Conservation (phyloP, 306 rosid genomes). For the Canavalia gladiata region DNA sequence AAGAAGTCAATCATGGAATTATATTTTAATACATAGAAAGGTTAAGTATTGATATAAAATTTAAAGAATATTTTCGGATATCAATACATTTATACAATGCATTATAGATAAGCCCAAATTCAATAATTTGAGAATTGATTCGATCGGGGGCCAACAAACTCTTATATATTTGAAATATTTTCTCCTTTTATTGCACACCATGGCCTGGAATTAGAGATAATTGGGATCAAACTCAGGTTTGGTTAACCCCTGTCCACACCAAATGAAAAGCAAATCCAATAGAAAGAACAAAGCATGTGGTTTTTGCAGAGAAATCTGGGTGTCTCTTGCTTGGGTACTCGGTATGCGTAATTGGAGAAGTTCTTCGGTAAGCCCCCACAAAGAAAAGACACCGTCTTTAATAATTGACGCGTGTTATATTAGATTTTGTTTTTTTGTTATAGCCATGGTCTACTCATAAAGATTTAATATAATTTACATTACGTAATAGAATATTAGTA, state of each 20-base stretch:
- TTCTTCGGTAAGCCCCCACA: neutral
- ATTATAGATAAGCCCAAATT: conserved; percentile 44
- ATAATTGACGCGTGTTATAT: neutral
- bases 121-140: conserved; percentile 41
- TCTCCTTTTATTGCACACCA: conserved; percentile 22
- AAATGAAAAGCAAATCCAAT: conserved; percentile 5
- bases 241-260: conserved; percentile 33
- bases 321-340: conserved; percentile 22
- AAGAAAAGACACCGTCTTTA: neutral
- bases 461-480: no score
- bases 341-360: neutral
- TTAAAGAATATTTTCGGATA: neutral
- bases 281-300: neutral
- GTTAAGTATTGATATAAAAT: conserved; percentile 4
- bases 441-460: no score
- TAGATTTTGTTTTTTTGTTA: no score
- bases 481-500: no score
- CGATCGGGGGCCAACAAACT: neutral
- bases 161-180: neutral
- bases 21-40: conserved; percentile 4
- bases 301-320: conserved; percentile 18
- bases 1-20: conserved; percentile 22
- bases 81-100: conserved; percentile 14
- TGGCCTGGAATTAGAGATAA: neutral
- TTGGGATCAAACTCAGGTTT: conserved; percentile 10